Base-by-base conservation (phyloP, 139 green algal species). In the Haematococcus lacustris region DNA sequence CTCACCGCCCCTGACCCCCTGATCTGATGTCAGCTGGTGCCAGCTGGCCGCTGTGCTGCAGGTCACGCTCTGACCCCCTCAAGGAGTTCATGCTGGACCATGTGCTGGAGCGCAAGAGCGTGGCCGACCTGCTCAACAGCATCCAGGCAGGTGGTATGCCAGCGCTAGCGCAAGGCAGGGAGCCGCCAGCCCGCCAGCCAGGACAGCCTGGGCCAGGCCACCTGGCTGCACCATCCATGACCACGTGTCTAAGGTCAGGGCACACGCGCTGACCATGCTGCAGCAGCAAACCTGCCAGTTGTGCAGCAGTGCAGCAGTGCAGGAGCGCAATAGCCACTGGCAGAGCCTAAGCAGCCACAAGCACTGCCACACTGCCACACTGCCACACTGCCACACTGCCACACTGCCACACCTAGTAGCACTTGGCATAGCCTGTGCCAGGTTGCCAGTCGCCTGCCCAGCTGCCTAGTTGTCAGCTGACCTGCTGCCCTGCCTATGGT, bases 101-200 rank as follows among this genome's bases (percentile, higher is more conserved):
- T 17, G 51, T 96, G 0, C 2, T 92, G 60, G 90, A 96, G 84
- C 83, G 90, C 69, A 96, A 96, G 88, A 70, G 65, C 30, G 35
- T 80, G 13, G 47, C 76, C 25, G 90, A 96, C 76, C 75, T 96
- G 77, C 21, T 82, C 2, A 3, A 3, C 7, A 86, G 70, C 39
- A 90, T 96, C 67, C 79, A 76, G 59, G n/a, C n/a, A n/a, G n/a
- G n/a, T n/a, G n/a, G n/a, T n/a, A n/a, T n/a, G n/a, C n/a, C n/a
- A n/a, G n/a, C n/a, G 59, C 64, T 73, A n/a, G 53, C 33, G n/a
- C 82, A 84, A 60, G 66, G 37, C 9, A 25, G 30, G 23, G 23
- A 61, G 25, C 51, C 17, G 21, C 37, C n/a, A n/a, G n/a, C n/a
- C n/a, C n/a, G n/a, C n/a, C n/a, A n/a, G n/a, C n/a, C n/a, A n/a